Evolutionary conservation across 257 asterid species (phyloP).

Genomic region (Vinca minor): DNA sequence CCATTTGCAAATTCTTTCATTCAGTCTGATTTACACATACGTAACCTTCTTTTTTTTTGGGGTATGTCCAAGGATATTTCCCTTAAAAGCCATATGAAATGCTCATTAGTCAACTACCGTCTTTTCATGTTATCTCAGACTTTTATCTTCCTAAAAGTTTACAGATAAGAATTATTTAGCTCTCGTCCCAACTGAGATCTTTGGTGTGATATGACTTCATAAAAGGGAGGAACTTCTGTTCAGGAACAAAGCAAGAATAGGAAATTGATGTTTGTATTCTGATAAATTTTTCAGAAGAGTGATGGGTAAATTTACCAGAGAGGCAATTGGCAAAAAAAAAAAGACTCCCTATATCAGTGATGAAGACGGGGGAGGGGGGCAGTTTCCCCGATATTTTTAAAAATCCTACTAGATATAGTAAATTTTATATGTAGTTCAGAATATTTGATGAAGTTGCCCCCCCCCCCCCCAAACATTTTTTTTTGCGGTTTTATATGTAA

Average conservation of each 20-base stretch:
- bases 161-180: neutral
- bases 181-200: neutral
- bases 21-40: neutral
- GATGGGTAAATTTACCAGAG: neutral
- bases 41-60: neutral
- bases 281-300: neutral
- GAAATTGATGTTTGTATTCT: neutral
- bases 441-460: too few species aligned
- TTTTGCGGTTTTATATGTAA: too few species aligned
- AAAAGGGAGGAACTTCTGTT: neutral
- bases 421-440: too few species aligned
- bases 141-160: neutral
- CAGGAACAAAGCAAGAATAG: constrained; percentile 4
- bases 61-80: neutral
- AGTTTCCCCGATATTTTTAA: too few species aligned
- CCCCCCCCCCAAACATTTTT: too few species aligned
- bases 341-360: too few species aligned
- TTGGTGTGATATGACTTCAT: neutral
- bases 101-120: neutral
- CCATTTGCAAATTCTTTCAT: too few species aligned
- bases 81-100: neutral
- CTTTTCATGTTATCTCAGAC: neutral
- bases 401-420: too few species aligned
- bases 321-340: neutral
- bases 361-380: too few species aligned